Conservation (phyloP, 257 asterid genomes). For the Plantago ovata region DNA sequence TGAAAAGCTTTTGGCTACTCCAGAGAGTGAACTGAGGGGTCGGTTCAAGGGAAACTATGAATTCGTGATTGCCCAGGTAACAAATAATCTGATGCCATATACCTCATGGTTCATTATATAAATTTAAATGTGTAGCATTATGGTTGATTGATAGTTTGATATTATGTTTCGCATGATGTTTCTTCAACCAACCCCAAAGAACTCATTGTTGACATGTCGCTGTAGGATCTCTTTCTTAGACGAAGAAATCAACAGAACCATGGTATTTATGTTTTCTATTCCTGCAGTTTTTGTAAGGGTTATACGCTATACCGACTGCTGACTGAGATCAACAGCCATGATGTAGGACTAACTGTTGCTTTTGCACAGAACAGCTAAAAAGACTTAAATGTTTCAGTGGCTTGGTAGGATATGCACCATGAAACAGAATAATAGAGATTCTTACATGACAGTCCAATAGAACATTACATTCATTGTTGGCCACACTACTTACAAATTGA, state of each 20-base stretch:
- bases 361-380: background rate
- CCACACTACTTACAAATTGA: no score
- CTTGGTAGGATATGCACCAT: constrained; percentile 1
- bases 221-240: no score
- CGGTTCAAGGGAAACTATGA: constrained; percentile 76
- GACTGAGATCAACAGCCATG: constrained; percentile 3
- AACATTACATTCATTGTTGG: no score
- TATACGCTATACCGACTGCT: constrained; percentile 5
- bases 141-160: no score
- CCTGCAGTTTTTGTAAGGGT: background rate
- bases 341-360: constrained; percentile 5
- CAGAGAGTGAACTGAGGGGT: constrained; percentile 64
- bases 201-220: no score
- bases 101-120: no score
- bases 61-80: constrained; percentile 83
- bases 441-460: background rate
- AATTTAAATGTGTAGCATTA: no score
- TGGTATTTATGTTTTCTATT: background rate
- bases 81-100: background rate
- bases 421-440: constrained; percentile 5
- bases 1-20: constrained; percentile 49
- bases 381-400: no score
- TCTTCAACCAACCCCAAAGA: no score
- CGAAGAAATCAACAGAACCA: no score
- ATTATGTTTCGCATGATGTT: no score